Conservation (phyloP, 345 rosid species). For the Eucalyptus camaldulensis region DNA sequence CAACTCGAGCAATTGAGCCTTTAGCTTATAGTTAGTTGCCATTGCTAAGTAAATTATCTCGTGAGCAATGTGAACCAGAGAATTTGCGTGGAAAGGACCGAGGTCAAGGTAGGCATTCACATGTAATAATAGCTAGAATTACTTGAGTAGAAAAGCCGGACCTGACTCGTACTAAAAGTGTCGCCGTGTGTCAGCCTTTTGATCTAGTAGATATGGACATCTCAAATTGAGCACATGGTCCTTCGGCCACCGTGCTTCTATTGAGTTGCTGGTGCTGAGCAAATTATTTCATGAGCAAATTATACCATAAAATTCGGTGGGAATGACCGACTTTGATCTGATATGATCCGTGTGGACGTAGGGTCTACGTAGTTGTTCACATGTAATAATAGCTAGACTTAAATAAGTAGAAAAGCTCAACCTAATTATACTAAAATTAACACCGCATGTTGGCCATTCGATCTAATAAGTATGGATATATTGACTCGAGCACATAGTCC, state of each 20-base stretch:
- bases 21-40: background rate
- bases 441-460: background rate
- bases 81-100: background rate
- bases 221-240: background rate
- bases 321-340: background rate
- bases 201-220: background rate
- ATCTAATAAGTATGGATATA: background rate
- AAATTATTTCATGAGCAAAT: background rate
- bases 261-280: background rate
- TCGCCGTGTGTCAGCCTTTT: background rate
- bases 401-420: background rate
- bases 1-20: background rate
- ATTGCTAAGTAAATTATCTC: background rate
- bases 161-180: background rate
- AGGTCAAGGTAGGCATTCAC: background rate
- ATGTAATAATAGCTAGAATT: background rate
- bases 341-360: background rate
- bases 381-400: background rate
- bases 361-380: background rate
- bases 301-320: background rate
- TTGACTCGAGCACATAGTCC: background rate
- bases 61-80: background rate
- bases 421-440: background rate
- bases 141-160: background rate
- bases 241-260: background rate